phyloP scores from a whole-genome alignment of 192 early-diverging fungal genomes.

The Backusella sp. region DNA sequence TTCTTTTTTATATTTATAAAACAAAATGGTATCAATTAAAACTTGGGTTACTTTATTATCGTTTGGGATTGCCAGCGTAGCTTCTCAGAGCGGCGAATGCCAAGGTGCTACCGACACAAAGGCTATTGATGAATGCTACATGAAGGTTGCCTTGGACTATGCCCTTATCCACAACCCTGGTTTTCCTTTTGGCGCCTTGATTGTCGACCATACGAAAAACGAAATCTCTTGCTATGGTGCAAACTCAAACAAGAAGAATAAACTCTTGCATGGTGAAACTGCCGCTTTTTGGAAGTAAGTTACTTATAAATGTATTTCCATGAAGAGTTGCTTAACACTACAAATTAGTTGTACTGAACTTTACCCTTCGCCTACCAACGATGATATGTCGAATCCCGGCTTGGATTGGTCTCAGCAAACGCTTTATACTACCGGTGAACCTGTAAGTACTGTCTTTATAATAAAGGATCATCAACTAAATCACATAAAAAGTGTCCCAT shows the following conservation, averaged over 20 bases:
- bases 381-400: constrained; percentile 25
- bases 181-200: constrained; percentile 25
- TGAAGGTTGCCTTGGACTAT: constrained; percentile 21
- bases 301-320: background rate
- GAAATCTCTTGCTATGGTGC: constrained; percentile 27
- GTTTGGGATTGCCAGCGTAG: background rate
- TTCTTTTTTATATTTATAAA: background rate
- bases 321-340: background rate
- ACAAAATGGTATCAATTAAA: background rate
- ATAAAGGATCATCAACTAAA: background rate
- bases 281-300: constrained; percentile 33
- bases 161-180: constrained; percentile 16
- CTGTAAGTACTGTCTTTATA: background rate
- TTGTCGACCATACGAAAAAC: constrained; percentile 25
- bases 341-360: constrained; percentile 20
- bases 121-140: constrained; percentile 26
- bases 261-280: constrained; percentile 27
- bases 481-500: constrained; percentile 18
- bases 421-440: constrained; percentile 28
- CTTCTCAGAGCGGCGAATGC: background rate
- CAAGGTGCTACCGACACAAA: background rate
- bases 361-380: constrained; percentile 23
- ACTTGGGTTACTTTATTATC: background rate
- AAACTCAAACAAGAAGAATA: constrained; percentile 24
- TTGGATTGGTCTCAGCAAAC: constrained; percentile 26